Percentiles rank a stretch among this genome's conserved stretches.
Evolutionary conservation across 805 yeast genomes (phyloP).

Genomic region (Kodamaea neixiangensis): DNA sequence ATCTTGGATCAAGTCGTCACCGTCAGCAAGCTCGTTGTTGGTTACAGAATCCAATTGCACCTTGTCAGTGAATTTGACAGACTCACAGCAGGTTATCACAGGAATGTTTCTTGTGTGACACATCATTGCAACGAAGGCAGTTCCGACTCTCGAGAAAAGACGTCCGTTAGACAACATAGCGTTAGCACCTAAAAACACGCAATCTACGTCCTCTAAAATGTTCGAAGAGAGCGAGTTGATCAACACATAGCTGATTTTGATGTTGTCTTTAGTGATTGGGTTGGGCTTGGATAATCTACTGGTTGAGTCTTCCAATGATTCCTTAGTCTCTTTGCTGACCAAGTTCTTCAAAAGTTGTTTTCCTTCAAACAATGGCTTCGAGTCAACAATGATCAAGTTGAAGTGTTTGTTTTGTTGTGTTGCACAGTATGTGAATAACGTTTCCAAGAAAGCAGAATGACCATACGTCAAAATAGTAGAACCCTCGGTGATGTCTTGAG

Average conservation of each 20-base stretch:
- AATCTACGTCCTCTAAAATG: slow-evolving; percentile 82
- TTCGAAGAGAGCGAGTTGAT: slow-evolving; percentile 74
- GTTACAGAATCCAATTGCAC: slow-evolving; percentile 97
- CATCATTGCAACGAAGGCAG: slow-evolving; percentile 90
- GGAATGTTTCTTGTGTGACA: slow-evolving; percentile 88
- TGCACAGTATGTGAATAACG: slow-evolving; percentile 68
- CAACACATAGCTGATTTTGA: slow-evolving; percentile 76
- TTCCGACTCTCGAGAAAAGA: slow-evolving; percentile 90
- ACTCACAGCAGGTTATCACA: slow-evolving; percentile 92
- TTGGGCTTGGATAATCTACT: slow-evolving; percentile 15
- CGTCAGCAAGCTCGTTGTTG: slow-evolving; percentile 84
- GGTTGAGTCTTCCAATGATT: slow-evolving; percentile 12
- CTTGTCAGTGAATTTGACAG: slow-evolving; percentile 89
- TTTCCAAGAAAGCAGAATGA: slow-evolving; percentile 78
- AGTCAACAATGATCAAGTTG: slow-evolving; percentile 84
- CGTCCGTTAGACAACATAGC: slow-evolving; percentile 96
- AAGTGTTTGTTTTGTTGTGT: slow-evolving; percentile 62
- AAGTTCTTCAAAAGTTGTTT: slow-evolving; percentile 69
- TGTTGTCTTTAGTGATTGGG: slow-evolving; percentile 49
- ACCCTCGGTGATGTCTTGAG: slow-evolving; percentile 71
- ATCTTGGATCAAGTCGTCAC: slow-evolving; percentile 61
- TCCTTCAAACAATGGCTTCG: slow-evolving; percentile 94
- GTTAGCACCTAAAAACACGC: slow-evolving; percentile 93
- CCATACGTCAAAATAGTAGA: slow-evolving; percentile 86
- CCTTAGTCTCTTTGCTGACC: slow-evolving; percentile 35